A percentile compares a stretch with the other conserved stretches of the same genome.
Evolutionary conservation across 257 asterid species (phyloP).

Genomic region (Lantana camara): DNA sequence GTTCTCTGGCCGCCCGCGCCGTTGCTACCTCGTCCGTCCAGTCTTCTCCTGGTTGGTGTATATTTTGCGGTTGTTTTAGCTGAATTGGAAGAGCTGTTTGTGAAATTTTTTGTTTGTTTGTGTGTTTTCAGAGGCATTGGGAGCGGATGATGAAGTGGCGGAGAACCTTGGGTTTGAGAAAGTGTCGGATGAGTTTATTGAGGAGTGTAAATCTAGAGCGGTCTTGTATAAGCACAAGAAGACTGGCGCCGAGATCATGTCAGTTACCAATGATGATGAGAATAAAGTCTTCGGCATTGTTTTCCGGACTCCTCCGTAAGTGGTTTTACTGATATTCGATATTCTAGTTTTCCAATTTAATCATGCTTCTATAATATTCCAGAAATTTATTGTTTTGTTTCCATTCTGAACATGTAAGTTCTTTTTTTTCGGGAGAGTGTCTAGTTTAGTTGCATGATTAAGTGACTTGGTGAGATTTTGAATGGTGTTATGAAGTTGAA

Average conservation of each 20-base stretch:
- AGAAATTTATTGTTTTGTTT: too few species aligned
- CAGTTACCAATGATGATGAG: conserved; percentile 93
- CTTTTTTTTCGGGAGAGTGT: background rate
- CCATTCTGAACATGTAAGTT: background rate
- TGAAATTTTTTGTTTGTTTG: background rate
- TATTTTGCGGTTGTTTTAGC: background rate
- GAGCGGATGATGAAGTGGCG: conserved; percentile 79
- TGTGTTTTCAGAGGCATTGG: conserved; percentile 45
- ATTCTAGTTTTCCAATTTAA: background rate
- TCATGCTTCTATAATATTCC: background rate
- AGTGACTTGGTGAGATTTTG: background rate
- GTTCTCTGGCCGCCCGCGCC: conserved; percentile 63
- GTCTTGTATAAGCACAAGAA: conserved; percentile 91
- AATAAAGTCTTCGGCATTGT: conserved; percentile 96
- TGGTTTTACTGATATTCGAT: background rate
- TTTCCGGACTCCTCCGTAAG: conserved; percentile 97
- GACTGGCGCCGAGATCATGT: conserved; percentile 96
- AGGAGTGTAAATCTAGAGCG: conserved; percentile 93
- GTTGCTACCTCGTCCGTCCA: conserved; percentile 70
- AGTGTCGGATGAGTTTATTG: conserved; percentile 83
- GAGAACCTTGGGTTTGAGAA: conserved; percentile 90
- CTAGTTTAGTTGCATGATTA: background rate
- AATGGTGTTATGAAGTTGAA: background rate
- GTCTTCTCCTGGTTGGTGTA: conserved; percentile 43
- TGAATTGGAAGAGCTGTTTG: background rate